Conservation (phyloP, 192 early-diverging fungal genomes). For the Podila epicladia region DNA sequence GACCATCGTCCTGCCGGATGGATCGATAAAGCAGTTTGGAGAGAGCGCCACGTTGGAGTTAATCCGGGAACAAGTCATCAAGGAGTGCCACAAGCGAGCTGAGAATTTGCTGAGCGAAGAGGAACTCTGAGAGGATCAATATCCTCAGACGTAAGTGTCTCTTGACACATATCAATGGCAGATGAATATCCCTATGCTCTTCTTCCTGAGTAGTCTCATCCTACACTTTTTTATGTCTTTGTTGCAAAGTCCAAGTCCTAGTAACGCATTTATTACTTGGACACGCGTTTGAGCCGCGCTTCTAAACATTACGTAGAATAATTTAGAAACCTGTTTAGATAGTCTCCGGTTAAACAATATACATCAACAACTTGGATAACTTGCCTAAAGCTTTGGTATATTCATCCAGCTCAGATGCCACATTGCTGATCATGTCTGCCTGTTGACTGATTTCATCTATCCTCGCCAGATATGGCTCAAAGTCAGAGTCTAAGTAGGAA, state of each 20-base stretch:
- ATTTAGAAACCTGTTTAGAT: not conserved
- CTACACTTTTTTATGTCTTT: not conserved
- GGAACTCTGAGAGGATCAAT: not conserved
- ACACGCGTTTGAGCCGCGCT: slow-evolving; percentile 17
- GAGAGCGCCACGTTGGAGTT: slow-evolving; percentile 23
- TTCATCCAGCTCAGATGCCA: slow-evolving; percentile 53
- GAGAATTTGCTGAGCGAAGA: slow-evolving; percentile 1
- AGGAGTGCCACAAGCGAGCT: slow-evolving; percentile 41
- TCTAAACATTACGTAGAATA: not conserved
- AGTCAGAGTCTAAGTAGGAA: slow-evolving; percentile 41
- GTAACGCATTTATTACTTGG: slow-evolving; percentile 10
- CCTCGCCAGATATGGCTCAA: slow-evolving; percentile 53
- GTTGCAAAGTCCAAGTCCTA: not conserved
- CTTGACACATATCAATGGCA: too few relatives aligned
- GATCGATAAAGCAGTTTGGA: slow-evolving; percentile 15
- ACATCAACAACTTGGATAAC: not conserved
- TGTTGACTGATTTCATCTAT: slow-evolving; percentile 57
- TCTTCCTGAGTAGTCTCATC: not conserved
- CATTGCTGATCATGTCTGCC: slow-evolving; percentile 52
- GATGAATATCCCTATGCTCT: not conserved
- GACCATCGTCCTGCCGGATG: slow-evolving; percentile 53
- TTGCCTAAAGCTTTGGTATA: slow-evolving; percentile 56
- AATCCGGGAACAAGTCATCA: slow-evolving; percentile 20
- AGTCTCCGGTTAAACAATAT: not conserved
- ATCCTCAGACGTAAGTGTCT: not conserved